These are phyloP conservation scores for Cyphellophora attinorum DNA, from an alignment of 2,329 filamentous ascomycete species.

Conservation along the genomic window DNA sequence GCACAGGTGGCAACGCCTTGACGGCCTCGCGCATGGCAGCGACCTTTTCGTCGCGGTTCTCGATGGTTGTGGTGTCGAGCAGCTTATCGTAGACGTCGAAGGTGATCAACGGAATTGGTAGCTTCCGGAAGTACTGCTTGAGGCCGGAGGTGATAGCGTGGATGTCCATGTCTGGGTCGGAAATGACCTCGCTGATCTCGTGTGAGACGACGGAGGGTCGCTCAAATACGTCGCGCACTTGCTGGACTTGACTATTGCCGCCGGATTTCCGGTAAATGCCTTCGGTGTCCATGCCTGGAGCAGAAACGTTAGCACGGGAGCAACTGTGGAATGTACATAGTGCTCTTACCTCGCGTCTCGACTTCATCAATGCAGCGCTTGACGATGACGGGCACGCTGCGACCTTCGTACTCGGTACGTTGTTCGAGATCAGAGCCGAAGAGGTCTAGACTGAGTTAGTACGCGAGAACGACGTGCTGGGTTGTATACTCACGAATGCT, in stretches of 20 bases:
- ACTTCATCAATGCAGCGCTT: slow-evolving; percentile 94
- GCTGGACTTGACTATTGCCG: slow-evolving; percentile 80
- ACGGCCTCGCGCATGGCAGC: slow-evolving; percentile 64
- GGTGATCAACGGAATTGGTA: slow-evolving; percentile 81
- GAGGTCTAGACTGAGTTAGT: slow-evolving; percentile 38
- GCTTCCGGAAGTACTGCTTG: slow-evolving; percentile 94
- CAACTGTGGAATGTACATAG: background rate
- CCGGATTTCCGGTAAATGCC: slow-evolving; percentile 98
- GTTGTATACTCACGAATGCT: slow-evolving; percentile 27
- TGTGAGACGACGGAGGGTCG: slow-evolving; percentile 43
- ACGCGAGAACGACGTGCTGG: slow-evolving; percentile 1
- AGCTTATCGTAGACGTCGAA: slow-evolving; percentile 87
- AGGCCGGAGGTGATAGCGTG: slow-evolving; percentile 90
- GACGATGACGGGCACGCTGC: slow-evolving; percentile 81
- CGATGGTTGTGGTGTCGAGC: slow-evolving; percentile 57
- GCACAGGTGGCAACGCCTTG: slow-evolving; percentile 67
- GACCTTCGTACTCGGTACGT: slow-evolving; percentile 78
- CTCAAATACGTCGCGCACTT: slow-evolving; percentile 86
- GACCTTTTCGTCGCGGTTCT: slow-evolving; percentile 52
- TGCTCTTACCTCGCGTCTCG: slow-evolving; percentile 62
- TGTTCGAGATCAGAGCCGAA: slow-evolving; percentile 86
- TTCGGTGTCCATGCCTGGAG: slow-evolving; percentile 76
- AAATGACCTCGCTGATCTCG: slow-evolving; percentile 77
- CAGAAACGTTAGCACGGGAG: slow-evolving; percentile 10
- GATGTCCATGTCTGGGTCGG: slow-evolving; percentile 86